phyloP scores from a whole-genome alignment of 208 protist species.

The Porcisia deanei region DNA sequence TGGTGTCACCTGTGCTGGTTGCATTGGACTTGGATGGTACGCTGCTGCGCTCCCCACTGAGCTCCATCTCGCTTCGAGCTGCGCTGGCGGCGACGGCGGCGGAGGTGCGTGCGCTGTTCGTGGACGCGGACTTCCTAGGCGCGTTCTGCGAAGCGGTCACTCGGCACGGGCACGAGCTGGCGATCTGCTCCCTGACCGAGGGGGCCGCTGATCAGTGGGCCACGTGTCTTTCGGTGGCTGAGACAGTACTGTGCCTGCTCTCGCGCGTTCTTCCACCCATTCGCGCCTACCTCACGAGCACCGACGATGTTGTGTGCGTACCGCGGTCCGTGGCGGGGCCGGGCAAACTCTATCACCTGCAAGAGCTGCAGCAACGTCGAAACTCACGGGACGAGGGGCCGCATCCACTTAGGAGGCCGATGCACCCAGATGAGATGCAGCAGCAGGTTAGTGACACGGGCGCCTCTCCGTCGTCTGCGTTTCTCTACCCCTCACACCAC shows the following conservation, averaged over 20 bases:
- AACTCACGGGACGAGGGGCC: conserved; percentile 18
- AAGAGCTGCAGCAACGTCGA: conserved; percentile 26
- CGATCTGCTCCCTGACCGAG: conserved; percentile 46
- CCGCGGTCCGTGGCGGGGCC: conserved; percentile 24
- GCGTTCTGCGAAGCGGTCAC: conserved; percentile 29
- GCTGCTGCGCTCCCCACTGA: conserved; percentile 31
- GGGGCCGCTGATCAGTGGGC: conserved; percentile 27
- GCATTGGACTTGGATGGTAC: conserved; percentile 50
- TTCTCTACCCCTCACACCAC: neutral
- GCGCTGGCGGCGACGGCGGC: conserved; percentile 1
- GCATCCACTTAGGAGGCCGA: neutral
- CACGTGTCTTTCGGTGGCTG: conserved; percentile 15
- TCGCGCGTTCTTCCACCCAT: conserved; percentile 27
- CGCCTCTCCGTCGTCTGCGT: neutral
- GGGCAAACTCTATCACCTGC: conserved; percentile 31
- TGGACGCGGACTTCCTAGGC: conserved; percentile 36
- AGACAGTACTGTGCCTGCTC: conserved; percentile 32
- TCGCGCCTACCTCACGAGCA: conserved; percentile 30
- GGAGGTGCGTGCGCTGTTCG: conserved; percentile 21
- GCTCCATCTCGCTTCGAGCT: conserved; percentile 11
- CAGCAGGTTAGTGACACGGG: neutral
- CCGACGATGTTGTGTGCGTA: conserved; percentile 38
- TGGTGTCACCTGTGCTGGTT: conserved; percentile 38
- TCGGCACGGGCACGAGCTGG: conserved; percentile 31
- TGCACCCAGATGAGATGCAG: neutral